Conservation (phyloP, 352 stramenopile genomes). For the Pythium grandisporangium region DNA sequence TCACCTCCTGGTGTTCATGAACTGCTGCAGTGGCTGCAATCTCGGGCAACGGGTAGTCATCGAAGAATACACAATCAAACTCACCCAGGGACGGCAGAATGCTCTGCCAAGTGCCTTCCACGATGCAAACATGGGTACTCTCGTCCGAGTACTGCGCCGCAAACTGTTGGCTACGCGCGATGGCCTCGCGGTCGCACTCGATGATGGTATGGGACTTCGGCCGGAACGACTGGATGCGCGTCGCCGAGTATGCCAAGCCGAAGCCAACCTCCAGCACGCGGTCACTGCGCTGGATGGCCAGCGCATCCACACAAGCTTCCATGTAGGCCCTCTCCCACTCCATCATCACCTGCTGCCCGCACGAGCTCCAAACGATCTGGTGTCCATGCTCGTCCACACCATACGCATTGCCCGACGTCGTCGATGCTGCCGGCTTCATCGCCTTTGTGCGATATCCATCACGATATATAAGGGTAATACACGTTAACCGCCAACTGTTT, state of each 20-base stretch:
- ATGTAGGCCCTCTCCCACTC: conserved; percentile 83
- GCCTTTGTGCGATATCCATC: too few relatives aligned
- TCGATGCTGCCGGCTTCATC: too few relatives aligned
- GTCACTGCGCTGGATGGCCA: conserved; percentile 30
- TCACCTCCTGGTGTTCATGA: background rate
- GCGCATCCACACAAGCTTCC: conserved; percentile 52
- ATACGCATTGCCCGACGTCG: conserved; percentile 31
- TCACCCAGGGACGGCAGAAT: conserved; percentile 30
- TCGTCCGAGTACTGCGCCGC: conserved; percentile 9
- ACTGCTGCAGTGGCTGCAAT: conserved; percentile 14
- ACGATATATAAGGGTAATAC: too few relatives aligned
- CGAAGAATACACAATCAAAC: conserved; percentile 80
- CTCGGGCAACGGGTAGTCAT: conserved; percentile 70
- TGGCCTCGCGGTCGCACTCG: conserved; percentile 59
- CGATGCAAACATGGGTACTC: conserved; percentile 25
- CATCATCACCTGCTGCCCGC: conserved; percentile 85
- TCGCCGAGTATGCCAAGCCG: conserved; percentile 71
- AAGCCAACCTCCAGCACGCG: conserved; percentile 85
- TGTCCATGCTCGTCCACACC: conserved; percentile 29
- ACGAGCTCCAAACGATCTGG: conserved; percentile 54
- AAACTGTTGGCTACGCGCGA: conserved; percentile 40
- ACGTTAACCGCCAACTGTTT: too few relatives aligned
- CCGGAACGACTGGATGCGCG: conserved; percentile 46
- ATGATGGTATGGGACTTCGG: conserved; percentile 64
- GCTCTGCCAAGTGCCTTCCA: conserved; percentile 64